Conservation (phyloP, 768 basidiomycete genomes). For the Mycena epipterygia region DNA sequence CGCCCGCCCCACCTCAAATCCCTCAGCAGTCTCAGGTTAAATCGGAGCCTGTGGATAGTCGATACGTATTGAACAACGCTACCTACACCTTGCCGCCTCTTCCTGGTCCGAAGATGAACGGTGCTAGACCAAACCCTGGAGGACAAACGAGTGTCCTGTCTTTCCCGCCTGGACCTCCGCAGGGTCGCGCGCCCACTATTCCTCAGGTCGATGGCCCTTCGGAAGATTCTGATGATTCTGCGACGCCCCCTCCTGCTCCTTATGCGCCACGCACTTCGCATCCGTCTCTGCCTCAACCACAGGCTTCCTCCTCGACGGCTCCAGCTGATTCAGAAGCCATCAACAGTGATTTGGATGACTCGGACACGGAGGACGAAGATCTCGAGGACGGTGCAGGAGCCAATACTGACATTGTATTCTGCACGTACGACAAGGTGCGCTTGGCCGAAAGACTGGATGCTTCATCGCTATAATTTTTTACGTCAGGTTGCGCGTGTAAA, state of each 20-base stretch:
- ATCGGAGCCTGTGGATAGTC: constrained; percentile 77
- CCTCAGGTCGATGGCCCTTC: constrained; percentile 90
- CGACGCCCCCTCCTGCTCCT: constrained; percentile 76
- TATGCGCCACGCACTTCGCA: constrained; percentile 82
- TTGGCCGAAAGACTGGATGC: constrained; percentile 5
- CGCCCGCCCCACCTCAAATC: constrained; percentile 53
- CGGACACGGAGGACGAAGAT: constrained; percentile 91
- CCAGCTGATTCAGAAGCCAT: constrained; percentile 85
- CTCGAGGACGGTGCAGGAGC: constrained; percentile 80
- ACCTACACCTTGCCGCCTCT: constrained; percentile 72
- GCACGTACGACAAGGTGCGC: constrained; percentile 96
- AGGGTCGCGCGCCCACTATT: constrained; percentile 53
- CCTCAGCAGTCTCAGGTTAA: constrained; percentile 70
- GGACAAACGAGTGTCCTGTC: constrained; percentile 72
- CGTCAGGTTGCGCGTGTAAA: constrained; percentile 96
- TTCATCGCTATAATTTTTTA: constrained; percentile 12
- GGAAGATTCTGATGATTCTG: constrained; percentile 75
- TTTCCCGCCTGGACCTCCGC: constrained; percentile 56
- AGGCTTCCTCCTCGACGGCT: constrained; percentile 51
- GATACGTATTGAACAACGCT: constrained; percentile 70
- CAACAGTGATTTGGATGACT: constrained; percentile 97
- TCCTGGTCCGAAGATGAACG: constrained; percentile 75
- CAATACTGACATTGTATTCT: constrained; percentile 95
- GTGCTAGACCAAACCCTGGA: constrained; percentile 60
- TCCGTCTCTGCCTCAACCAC: constrained; percentile 81